Conservation (phyloP, 2,329 filamentous ascomycete species). For the Raffaelea ambrosiae region DNA sequence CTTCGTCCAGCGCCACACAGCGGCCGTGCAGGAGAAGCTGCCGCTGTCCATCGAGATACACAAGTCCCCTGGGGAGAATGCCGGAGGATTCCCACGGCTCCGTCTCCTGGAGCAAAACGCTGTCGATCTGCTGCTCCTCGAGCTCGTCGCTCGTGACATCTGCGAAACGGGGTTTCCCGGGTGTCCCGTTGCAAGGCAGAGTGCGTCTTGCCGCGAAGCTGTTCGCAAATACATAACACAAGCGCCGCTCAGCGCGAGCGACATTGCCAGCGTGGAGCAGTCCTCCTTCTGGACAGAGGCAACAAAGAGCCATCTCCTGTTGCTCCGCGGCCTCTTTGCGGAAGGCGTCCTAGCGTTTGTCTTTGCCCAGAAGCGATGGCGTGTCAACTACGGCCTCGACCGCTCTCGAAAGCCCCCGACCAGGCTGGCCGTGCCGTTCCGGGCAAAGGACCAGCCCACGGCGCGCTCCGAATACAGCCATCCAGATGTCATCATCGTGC, state of each 20-base stretch:
- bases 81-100: conserved; percentile 36
- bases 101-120: conserved; percentile 34
- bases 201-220: not conserved
- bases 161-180: conserved; percentile 29
- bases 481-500: conserved; percentile 45
- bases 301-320: conserved; percentile 27
- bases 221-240: conserved; percentile 31
- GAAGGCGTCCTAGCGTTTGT: conserved; percentile 44
- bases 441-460: conserved; percentile 49
- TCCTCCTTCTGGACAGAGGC: conserved; percentile 27
- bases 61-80: not conserved
- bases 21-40: conserved; percentile 18
- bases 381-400: conserved; percentile 56
- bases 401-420: conserved; percentile 27
- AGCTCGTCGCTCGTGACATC: conserved; percentile 27
- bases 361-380: conserved; percentile 51
- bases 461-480: conserved; percentile 53
- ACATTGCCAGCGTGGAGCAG: conserved; percentile 27
- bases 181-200: conserved; percentile 9
- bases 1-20: conserved; percentile 24
- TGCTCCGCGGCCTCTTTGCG: conserved; percentile 49
- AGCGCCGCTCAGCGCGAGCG: conserved; percentile 15
- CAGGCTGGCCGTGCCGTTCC: conserved; percentile 48
- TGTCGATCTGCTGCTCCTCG: conserved; percentile 23
- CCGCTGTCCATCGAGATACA: conserved; percentile 35